These are phyloP conservation scores for Cucumis sativus DNA, from an alignment of 306 rosid genomes.

Conservation along the genomic window Cucumber_9930_V3 NC_026657.2:25266501-25267000, in stretches of 20 bases:
- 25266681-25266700: constrained; percentile 74
- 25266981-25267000: neutral
- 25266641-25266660: constrained; percentile 87
- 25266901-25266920: too few relatives aligned
- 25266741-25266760: constrained; percentile 97
- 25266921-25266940: neutral
- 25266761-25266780: constrained; percentile 64
- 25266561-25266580: neutral
- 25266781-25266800: constrained; percentile 46
- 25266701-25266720: constrained; percentile 78
- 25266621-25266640: constrained; percentile 50
- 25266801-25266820: constrained; percentile 44
- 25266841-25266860: neutral
- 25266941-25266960: neutral
- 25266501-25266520: constrained; percentile 27
- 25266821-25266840: neutral
- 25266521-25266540: neutral
- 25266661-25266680: constrained; percentile 97
- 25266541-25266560: neutral
- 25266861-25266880: neutral
- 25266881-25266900: too few relatives aligned
- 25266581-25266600: constrained; percentile 50
- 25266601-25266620: constrained; percentile 65
- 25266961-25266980: neutral
- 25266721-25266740: constrained; percentile 84